Conservation (phyloP, 2,329 filamentous ascomycete species). For the Trichoderma polysporum region DNA sequence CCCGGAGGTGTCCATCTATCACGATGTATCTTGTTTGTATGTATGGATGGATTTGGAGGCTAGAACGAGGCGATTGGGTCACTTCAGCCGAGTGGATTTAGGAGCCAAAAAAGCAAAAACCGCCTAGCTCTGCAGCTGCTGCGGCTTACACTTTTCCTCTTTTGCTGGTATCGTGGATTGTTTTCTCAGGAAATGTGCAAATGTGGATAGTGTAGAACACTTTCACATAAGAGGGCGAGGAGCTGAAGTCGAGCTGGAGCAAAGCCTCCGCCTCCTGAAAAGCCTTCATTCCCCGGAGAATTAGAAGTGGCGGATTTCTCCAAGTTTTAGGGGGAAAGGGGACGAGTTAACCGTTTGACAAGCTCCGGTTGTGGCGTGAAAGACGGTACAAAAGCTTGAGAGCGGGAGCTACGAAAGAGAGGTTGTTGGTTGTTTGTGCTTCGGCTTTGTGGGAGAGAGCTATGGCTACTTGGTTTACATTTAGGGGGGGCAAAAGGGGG, state of each 20-base stretch:
- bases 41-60: background rate
- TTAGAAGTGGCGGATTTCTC: background rate
- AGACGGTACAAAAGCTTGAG: background rate
- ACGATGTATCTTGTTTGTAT: background rate
- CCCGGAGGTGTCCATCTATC: background rate
- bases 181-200: too few species aligned
- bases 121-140: too few species aligned
- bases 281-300: constrained; percentile 3
- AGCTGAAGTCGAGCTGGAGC: background rate
- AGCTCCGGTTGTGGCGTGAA: constrained; percentile 1
- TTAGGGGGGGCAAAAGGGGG: background rate
- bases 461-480: background rate
- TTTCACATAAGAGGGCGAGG: too few species aligned
- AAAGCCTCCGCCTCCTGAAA: background rate
- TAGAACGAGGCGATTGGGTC: background rate
- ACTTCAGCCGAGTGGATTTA: background rate
- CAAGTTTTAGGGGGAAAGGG: background rate
- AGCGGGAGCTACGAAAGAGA: background rate
- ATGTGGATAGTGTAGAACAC: background rate
- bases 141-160: background rate
- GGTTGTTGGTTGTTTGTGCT: background rate
- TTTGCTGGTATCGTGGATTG: background rate
- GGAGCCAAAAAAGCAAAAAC: too few species aligned
- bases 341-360: background rate
- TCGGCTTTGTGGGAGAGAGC: background rate